Evolutionary conservation across 176 grass and related monocot species (phyloP), one percentile per base, ranked within the genome.

Genomic region (Thinopyrum elongatum): DNA sequence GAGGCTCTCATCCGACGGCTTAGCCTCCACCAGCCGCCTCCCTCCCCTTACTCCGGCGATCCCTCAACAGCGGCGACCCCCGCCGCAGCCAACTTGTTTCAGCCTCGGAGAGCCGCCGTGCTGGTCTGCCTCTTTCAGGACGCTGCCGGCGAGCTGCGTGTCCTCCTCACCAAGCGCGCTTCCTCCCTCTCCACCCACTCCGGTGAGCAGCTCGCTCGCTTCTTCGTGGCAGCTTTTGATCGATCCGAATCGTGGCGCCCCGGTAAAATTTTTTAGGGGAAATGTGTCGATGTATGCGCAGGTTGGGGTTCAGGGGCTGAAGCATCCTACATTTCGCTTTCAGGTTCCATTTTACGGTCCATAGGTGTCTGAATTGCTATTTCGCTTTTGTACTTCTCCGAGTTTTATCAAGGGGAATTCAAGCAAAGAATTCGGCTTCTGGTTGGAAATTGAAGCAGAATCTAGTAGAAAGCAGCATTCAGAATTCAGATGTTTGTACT

Each of bases 81-180:
- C 27, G 63, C 53, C 8, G 36, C 71, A 63, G 74, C 39, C 55
- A 80, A 85, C 55, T 31, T 78, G 69, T 95, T 90, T 71, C 82
- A 58, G 63, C 90, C 85, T 3, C 84, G 86, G 79, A 88, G 93
- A 71, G 93, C 90, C 7, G 90, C 88, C 57, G 90, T 95, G 49
- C 73, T 95, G 10, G 68, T 92, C 77, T 95, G 93, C 88, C 87
- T 95, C 74, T 92, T 95, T 83, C 68, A 82, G 34, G 88, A 83
- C 33, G 57, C 67, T 6, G 47, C n/a, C 51, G 85, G 93, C 28
- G 90, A 92, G 74, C 90, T 95, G 51, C 90, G 93, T 8, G 93
- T 92, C 41, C 57, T 94, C 70, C 90, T 95, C 83, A 95, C 93
- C 65, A 90, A 92, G 75, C 93, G 93, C 62, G 87, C 93, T 27